Evolutionary conservation across 257 asterid species (phyloP).

Genomic region (Forsythia suspensa): DNA sequence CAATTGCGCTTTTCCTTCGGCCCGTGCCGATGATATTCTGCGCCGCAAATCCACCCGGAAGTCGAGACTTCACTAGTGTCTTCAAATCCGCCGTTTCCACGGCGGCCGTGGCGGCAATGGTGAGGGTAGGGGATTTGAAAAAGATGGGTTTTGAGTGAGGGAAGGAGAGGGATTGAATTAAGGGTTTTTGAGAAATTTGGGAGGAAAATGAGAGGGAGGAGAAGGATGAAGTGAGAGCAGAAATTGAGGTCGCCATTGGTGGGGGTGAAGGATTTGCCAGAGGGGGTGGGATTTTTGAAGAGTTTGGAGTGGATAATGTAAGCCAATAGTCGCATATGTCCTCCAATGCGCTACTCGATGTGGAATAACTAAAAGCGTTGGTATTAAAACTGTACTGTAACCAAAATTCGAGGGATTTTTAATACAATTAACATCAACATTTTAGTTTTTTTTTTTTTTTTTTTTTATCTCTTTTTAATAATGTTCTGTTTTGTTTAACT

Average conservation of each 20-base stretch:
- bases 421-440: too few relatives aligned
- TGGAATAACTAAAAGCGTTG: background rate
- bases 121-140: slow-evolving; percentile 32
- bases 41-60: slow-evolving; percentile 96
- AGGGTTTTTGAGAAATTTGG: slow-evolving; percentile 55
- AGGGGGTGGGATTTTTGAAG: background rate
- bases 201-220: slow-evolving; percentile 86
- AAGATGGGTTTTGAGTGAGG: slow-evolving; percentile 34
- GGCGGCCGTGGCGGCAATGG: slow-evolving; percentile 39
- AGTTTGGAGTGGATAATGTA: slow-evolving; percentile 17
- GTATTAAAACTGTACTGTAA: background rate
- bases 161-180: slow-evolving; percentile 35
- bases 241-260: slow-evolving; percentile 51
- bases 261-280: background rate
- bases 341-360: background rate
- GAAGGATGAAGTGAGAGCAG: slow-evolving; percentile 70
- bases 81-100: slow-evolving; percentile 59
- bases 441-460: too few relatives aligned
- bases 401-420: background rate
- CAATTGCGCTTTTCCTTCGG: slow-evolving; percentile 86
- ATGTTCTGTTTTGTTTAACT: background rate
- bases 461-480: too few relatives aligned
- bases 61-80: slow-evolving; percentile 74
- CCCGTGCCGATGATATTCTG: slow-evolving; percentile 87
- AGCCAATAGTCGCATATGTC: slow-evolving; percentile 21